phyloP scores from a whole-genome alignment of 2,329 filamentous ascomycete genomes.

The Seiridium cupressi region DNA sequence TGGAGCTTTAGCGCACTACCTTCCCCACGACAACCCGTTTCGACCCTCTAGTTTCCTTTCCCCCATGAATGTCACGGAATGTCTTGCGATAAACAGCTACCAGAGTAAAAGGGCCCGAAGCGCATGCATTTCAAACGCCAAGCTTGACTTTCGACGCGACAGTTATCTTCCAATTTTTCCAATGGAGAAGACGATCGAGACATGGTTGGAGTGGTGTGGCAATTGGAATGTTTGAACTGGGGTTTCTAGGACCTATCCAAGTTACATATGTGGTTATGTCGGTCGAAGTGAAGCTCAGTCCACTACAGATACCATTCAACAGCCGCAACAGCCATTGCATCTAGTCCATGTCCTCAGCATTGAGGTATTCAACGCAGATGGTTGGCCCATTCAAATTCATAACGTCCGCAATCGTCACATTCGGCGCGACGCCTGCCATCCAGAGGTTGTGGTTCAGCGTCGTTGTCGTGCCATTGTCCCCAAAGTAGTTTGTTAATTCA shows the following conservation, averaged over 20 bases:
- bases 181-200: too few relatives aligned
- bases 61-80: slow-evolving; percentile 3
- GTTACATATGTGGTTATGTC: too few relatives aligned
- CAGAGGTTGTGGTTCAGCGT: slow-evolving; percentile 26
- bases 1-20: neutral
- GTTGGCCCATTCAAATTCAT: slow-evolving; percentile 19
- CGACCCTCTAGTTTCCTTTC: neutral
- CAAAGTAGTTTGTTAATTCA: slow-evolving; percentile 16
- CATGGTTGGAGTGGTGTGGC: too few relatives aligned
- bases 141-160: too few relatives aligned
- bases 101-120: too few relatives aligned
- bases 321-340: too few relatives aligned
- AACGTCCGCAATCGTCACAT: slow-evolving; percentile 23
- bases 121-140: too few relatives aligned
- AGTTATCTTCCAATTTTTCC: too few relatives aligned
- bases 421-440: slow-evolving; percentile 19
- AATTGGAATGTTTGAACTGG: too few relatives aligned
- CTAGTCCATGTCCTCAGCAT: neutral
- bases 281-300: too few relatives aligned
- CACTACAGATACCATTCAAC: too few relatives aligned
- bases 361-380: slow-evolving; percentile 19
- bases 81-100: neutral
- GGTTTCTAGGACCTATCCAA: too few relatives aligned
- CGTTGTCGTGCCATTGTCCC: slow-evolving; percentile 20
- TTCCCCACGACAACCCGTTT: neutral